Evolutionary conservation across 2,329 filamentous ascomycete species (phyloP).

Genomic region (Juglanconis juglandina): DNA sequence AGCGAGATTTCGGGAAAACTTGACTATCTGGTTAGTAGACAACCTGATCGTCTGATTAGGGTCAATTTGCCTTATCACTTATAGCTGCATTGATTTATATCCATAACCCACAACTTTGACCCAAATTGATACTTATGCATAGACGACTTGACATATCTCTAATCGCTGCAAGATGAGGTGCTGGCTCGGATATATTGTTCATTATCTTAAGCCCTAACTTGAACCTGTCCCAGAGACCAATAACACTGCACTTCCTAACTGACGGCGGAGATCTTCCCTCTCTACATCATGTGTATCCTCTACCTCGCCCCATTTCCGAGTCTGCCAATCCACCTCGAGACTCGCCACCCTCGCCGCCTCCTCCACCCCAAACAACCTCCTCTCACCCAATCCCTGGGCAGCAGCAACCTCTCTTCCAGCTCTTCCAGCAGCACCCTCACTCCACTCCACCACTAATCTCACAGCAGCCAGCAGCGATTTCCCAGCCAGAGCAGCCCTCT

Average conservation of each 20-base stretch:
- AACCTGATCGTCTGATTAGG: too few species aligned
- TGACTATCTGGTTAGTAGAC: too few species aligned
- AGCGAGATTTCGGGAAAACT: too few species aligned
- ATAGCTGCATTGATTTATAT: too few species aligned
- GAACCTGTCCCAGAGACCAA: slow-evolving; percentile 63
- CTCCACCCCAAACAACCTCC: slow-evolving; percentile 68
- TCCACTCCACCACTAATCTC: slow-evolving; percentile 83
- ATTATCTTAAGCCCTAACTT: neutral
- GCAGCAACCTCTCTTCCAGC: slow-evolving; percentile 20
- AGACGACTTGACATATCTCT: neutral
- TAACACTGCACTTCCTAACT: slow-evolving; percentile 82
- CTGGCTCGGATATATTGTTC: neutral
- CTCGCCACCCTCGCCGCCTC: slow-evolving; percentile 75
- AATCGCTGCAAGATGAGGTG: neutral
- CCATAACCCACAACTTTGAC: too few species aligned
- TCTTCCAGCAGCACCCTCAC: slow-evolving; percentile 60
- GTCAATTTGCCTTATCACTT: too few species aligned
- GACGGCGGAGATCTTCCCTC: slow-evolving; percentile 80
- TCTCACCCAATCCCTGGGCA: slow-evolving; percentile 25
- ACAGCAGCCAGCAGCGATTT: slow-evolving; percentile 81
- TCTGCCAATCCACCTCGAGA: slow-evolving; percentile 89
- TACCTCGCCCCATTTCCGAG: slow-evolving; percentile 87
- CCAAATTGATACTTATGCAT: too few species aligned
- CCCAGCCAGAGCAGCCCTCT: slow-evolving; percentile 76
- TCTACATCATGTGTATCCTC: slow-evolving; percentile 98